phyloP scores from a whole-genome alignment of 2,329 filamentous ascomycete species.

The Graphilbum fragrans region DNA sequence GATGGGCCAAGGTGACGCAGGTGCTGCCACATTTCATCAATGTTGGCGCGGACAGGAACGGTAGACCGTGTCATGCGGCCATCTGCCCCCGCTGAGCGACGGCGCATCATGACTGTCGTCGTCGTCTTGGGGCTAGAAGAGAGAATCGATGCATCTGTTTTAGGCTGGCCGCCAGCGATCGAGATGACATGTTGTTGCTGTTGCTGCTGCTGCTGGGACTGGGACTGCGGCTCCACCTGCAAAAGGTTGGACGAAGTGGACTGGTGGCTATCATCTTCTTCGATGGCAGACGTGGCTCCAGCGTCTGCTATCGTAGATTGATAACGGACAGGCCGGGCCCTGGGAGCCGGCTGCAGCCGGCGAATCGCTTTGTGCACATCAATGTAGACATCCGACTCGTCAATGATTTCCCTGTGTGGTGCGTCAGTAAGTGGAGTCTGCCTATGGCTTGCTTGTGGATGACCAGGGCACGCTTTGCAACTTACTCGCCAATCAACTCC shows the following conservation, averaged over 20 bases:
- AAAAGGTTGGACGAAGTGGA: too few species aligned
- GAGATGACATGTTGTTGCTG: background rate
- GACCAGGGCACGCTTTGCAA: too few species aligned
- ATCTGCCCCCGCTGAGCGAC: constrained; percentile 41
- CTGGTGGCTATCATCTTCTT: background rate
- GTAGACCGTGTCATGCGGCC: constrained; percentile 33
- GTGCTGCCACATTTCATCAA: constrained; percentile 51
- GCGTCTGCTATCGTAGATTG: constrained; percentile 16
- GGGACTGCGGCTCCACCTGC: constrained; percentile 5
- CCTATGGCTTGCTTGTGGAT: too few species aligned
- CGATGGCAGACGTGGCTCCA: constrained; percentile 2
- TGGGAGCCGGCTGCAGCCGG: constrained; percentile 73
- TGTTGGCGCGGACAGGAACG: constrained; percentile 45
- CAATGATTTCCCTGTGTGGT: constrained; percentile 73
- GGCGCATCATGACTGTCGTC: constrained; percentile 49
- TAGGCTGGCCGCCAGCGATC: constrained; percentile 8
- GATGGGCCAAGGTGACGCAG: constrained; percentile 55
- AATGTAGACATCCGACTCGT: constrained; percentile 96
- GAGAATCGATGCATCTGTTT: constrained; percentile 21
- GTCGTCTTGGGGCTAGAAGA: constrained; percentile 38
- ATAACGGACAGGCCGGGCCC: constrained; percentile 43
- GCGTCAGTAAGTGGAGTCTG: background rate
- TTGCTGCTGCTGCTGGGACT: constrained; percentile 9
- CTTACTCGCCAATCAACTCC: constrained; percentile 92
- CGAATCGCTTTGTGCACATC: constrained; percentile 97